Evolutionary conservation across 805 yeast species (phyloP), one percentile per base, ranked within the genome.

Genomic region (Teunomyces tritomae): DNA sequence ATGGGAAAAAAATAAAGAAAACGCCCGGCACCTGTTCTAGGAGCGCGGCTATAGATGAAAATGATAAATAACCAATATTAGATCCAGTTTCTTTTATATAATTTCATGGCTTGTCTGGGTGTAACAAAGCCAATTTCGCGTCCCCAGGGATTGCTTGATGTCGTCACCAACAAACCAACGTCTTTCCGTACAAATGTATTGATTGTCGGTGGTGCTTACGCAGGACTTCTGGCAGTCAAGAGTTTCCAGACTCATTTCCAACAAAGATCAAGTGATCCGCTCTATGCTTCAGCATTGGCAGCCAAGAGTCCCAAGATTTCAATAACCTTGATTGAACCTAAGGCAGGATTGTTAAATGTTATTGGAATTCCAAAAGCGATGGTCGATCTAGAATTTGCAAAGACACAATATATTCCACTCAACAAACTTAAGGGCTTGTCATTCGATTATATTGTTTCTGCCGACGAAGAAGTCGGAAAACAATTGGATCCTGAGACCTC

Each of bases 141-240:
- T 10, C 40, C 40, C 9, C 14, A n/a, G 17, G 40, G 40, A 9
- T 37, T 37, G 16, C 4, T 16, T 7, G 5, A 37, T 5, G 17
- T 26, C 14, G 28, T 37, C 40, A 37, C 40, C 14, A 37, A 11
- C 29, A 11, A 28, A 6, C 46, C 46, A 3, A 14, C 39, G 3
- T 32, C 53, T 10, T 59, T 69, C 45, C 57, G 62, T 32, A 65
- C 74, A 20, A 67, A 71, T 48, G 60, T 72, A 5, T 58, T 71
- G 33, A 60, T 71, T 5, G 64, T 71, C n/a, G 77, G 76, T 1
- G 76, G 77, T 1, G 64, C 75, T 0, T 72, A 67, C 50, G 64
- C 70, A n/a, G 77, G 77, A 2, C 56, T 71, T 20, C 58, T 74
- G 11, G 67, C 74, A 0, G 49, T 70, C 5, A 61, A 58, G 34